Evolutionary conservation across 805 yeast species (phyloP), one percentile per base, ranked within the genome.

Genomic region (Limtongia smithiae): DNA sequence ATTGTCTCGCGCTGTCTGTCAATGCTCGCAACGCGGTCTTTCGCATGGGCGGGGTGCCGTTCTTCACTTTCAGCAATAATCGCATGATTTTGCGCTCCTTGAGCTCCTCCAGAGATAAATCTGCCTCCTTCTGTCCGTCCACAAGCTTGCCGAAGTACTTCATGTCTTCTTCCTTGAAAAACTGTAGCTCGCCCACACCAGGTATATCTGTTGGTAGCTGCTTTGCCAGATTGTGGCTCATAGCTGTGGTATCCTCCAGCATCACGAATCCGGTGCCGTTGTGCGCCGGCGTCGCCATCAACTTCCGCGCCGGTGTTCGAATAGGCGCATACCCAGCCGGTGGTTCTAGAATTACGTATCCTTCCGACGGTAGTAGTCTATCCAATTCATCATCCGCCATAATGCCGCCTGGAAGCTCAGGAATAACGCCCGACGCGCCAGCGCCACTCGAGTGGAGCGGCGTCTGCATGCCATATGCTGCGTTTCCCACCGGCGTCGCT

Each of bases 41-140:
- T 42, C 98, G 74, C 6, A 74, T 72, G 0, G 72, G 65, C 5
- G 85, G 85, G 17, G 81, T 68, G 2, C 96, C 96, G 65, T 90
- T 89, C 61, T 88, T 89, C 36, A 89, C 74, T 55, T 77, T 78
- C 21, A 89, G 66, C 17, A 91, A 67, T 22, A 87, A 67, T 38
- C 75, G 75, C 78, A 85, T 71, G 20, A 85, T 78, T 43, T 75
- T 74, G 7, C 79, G 66, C 57, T 83, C 89, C 41, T 75, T 75
- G 37, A 70, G 66, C 52, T 84, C 91, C 3, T 76, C 81, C 0
- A 68, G 49, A 0, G 80, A 64, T 21, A 79, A 53, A 1, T 66
- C 66, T 1, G 66, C 62, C 22, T 68, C 66, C 1, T 57, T 52
- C 1, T 61, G 53, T 27, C 60, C 57, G 24, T 65, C 67, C 2